Base-by-base conservation (phyloP, 2,329 filamentous ascomycete species). In the Pseudogymnoascus pannorum region DNA sequence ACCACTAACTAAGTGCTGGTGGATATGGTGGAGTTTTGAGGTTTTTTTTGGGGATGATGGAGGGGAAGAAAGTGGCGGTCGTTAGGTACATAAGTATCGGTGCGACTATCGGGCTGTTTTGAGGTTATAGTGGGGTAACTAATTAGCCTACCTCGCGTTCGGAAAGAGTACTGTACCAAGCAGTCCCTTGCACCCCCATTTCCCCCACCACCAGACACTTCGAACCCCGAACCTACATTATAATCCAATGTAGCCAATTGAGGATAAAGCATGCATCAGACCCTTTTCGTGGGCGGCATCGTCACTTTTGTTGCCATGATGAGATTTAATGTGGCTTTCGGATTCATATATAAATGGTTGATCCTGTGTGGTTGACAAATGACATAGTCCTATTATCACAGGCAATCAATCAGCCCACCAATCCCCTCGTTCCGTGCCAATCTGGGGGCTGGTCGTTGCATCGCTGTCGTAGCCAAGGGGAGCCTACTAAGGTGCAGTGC, bases 61-160 rank as follows among this genome's bases (percentile, higher is more conserved):
- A 58, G 57, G 57, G 57, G 57, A 58, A 38, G 57, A 58, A 58
- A 58, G 57, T 58, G 57, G 57, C 57, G 57, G 57, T 40, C 12
- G 57, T 29, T 58, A 33, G 48, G 48, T 54, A 54, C 48, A 36
- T 58, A 58, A 58, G 57, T 36, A 40, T 24, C 33, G 31, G 31
- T 36, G 57, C 57, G 57, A 58, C 33, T 40, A 58, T 58, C 57
- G 57, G 57, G 57, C 33, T 58, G 57, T 40, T 36, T 36, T 38
- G 33, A 29, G 24, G 57, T 16, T 58, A 38, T 58, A 58, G 57
- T 58, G 57, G 57, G 57, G 57, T 38, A 40, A 38, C 36, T 58
- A 58, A 58, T 58, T 36, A 38, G 48, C 48, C 48, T 54, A 54
- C 48, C 48, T 54, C 48, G 26, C 29, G 48, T 54, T 54, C 44